phyloP scores from a whole-genome alignment of 495 filamentous ascomycete genomes.

The Penicillium psychrofluorescens region DNA sequence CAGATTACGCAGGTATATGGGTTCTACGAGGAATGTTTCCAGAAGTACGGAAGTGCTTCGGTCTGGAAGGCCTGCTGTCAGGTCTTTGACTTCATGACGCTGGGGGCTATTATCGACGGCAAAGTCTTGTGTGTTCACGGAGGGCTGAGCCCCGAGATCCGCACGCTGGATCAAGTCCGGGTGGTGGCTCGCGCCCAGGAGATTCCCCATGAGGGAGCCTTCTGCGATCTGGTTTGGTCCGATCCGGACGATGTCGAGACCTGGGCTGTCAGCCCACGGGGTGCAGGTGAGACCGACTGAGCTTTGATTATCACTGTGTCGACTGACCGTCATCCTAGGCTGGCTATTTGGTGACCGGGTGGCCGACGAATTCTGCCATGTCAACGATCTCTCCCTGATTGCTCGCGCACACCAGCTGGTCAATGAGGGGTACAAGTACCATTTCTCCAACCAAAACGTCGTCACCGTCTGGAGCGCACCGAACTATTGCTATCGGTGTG shows the following conservation, averaged over 20 bases:
- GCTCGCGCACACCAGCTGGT: constrained; percentile 95
- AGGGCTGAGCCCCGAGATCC: constrained; percentile 91
- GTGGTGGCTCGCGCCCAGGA: constrained; percentile 95
- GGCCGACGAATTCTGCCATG: constrained; percentile 97
- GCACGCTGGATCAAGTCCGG: constrained; percentile 94
- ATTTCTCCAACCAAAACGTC: constrained; percentile 90
- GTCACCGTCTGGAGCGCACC: constrained; percentile 99
- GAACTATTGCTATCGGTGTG: constrained; percentile 98
- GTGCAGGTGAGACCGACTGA: constrained; percentile 52
- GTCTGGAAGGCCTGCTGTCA: constrained; percentile 99
- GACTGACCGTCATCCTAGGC: constrained; percentile 26
- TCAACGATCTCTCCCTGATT: constrained; percentile 91
- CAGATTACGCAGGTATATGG: constrained; percentile 99
- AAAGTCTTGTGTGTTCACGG: constrained; percentile 96
- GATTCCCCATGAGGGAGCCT: constrained; percentile 96
- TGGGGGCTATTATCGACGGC: constrained; percentile 94
- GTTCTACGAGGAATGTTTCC: constrained; percentile 97
- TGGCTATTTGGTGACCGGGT: constrained; percentile 99
- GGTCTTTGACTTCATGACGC: constrained; percentile 95
- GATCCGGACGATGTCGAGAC: constrained; percentile 98
- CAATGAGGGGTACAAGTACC: constrained; percentile 98
- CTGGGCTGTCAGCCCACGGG: constrained; percentile 91
- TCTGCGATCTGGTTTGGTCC: constrained; percentile 97
- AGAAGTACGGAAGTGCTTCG: constrained; percentile 95
- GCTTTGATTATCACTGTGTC: neutral